A percentile compares a stretch with the other conserved stretches of the same genome.
Evolutionary conservation across 192 early-diverging fungal genomes (phyloP).

Genomic region (Backusella mclennaniae): DNA sequence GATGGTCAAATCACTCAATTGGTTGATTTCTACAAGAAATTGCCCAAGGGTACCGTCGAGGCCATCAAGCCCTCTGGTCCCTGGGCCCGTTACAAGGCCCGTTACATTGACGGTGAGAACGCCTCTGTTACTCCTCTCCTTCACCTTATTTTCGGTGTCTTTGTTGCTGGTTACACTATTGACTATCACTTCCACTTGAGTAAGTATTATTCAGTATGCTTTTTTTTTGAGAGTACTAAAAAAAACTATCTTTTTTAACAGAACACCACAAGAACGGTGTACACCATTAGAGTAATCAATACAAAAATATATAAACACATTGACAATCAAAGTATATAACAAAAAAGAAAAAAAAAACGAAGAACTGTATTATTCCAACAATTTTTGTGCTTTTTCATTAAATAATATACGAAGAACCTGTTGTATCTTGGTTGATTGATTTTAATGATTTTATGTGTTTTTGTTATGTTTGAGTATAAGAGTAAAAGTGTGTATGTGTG

Average conservation of each 20-base stretch:
- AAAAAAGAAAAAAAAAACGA: not conserved
- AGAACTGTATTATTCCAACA: constrained; percentile 1
- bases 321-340: not conserved
- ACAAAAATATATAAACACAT: not conserved
- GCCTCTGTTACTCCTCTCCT: constrained; percentile 61
- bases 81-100: constrained; percentile 61
- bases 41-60: constrained; percentile 67
- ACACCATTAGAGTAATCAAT: constrained; percentile 60
- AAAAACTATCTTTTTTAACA: constrained; percentile 16
- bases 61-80: constrained; percentile 55
- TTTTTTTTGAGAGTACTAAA: not conserved
- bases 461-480: not conserved
- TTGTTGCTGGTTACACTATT: constrained; percentile 64
- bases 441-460: not conserved
- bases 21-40: constrained; percentile 70
- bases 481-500: not conserved
- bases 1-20: constrained; percentile 59
- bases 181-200: constrained; percentile 80
- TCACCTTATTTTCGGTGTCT: constrained; percentile 60
- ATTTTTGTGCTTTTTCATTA: constrained; percentile 2
- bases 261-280: constrained; percentile 82
- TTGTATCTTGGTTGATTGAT: not conserved
- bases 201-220: constrained; percentile 35
- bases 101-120: constrained; percentile 74
- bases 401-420: not conserved